Percentiles rank a stretch among this genome's conserved stretches.
Conservation (phyloP, 192 early-diverging fungal genomes). For the Backusella tuberculispora region DNA sequence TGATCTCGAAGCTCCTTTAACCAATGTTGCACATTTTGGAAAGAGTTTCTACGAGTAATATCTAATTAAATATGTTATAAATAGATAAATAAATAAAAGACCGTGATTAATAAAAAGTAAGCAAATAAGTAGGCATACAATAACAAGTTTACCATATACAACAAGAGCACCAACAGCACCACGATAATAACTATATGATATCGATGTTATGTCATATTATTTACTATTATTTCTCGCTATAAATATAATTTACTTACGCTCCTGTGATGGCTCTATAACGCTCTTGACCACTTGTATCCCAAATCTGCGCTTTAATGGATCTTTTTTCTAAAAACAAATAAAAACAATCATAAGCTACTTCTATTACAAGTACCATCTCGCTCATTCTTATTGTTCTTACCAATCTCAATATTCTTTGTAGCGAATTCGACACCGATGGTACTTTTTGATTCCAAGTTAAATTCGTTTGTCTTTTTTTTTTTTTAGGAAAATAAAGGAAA, state of each 20-base stretch:
- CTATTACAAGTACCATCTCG: not conserved
- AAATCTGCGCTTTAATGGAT: constrained; percentile 50
- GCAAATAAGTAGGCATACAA: not conserved
- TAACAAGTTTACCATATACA: constrained; percentile 80
- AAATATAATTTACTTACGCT: constrained; percentile 47
- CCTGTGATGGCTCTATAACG: constrained; percentile 83
- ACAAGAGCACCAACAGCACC: constrained; percentile 93
- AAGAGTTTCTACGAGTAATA: constrained; percentile 60
- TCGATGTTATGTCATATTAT: not conserved
- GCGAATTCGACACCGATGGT: constrained; percentile 59
- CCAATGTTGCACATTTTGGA: constrained; percentile 90
- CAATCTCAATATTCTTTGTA: constrained; percentile 52
- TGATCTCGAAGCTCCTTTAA: constrained; percentile 91
- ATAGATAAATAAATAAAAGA: not conserved
- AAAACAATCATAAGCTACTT: not conserved
- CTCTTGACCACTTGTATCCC: constrained; percentile 89
- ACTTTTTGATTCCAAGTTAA: constrained; percentile 56
- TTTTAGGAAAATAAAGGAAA: not conserved
- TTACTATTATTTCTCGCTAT: not conserved
- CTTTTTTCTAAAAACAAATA: constrained; percentile 43
- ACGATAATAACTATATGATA: constrained; percentile 77
- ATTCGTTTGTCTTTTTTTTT: constrained; percentile 47
- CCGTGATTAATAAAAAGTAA: not conserved
- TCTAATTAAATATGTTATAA: constrained; percentile 26
- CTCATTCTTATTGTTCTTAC: constrained; percentile 14